Conservation (phyloP, 306 rosid species). For the Amphicarpaea edgeworthii region DNA sequence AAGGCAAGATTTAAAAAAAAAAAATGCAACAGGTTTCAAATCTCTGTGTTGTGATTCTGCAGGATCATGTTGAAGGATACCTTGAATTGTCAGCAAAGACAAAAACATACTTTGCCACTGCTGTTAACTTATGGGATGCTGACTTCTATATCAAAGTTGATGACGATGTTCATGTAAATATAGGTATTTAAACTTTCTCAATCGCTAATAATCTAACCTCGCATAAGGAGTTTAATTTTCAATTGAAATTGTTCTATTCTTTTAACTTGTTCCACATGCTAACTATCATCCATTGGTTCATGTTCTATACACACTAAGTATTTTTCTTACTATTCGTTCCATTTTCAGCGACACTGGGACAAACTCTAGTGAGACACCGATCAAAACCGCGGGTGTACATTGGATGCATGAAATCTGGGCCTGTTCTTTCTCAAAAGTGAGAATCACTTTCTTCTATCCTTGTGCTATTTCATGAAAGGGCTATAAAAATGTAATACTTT, state of each 20-base stretch:
- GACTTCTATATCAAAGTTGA: slow-evolving; percentile 98
- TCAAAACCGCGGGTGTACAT: slow-evolving; percentile 78
- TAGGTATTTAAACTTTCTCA: slow-evolving; percentile 61
- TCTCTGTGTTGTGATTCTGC: slow-evolving; percentile 38
- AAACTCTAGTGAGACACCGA: slow-evolving; percentile 87
- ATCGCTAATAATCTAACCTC: slow-evolving; percentile 7
- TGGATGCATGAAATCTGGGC: slow-evolving; percentile 99
- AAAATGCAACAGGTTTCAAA: neutral
- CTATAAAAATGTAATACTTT: neutral
- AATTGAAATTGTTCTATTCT: neutral
- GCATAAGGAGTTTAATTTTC: neutral
- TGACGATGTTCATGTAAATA: slow-evolving; percentile 96
- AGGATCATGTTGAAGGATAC: slow-evolving; percentile 99
- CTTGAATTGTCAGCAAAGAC: slow-evolving; percentile 98
- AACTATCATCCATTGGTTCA: neutral
- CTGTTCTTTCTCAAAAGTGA: slow-evolving; percentile 91
- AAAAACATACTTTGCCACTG: slow-evolving; percentile 84
- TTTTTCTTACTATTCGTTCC: slow-evolving; percentile 34
- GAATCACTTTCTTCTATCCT: slow-evolving; percentile 31
- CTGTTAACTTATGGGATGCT: slow-evolving; percentile 93
- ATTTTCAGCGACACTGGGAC: slow-evolving; percentile 87
- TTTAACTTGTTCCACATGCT: neutral
- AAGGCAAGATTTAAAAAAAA: neutral
- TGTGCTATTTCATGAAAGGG: neutral
- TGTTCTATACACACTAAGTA: neutral